phyloP scores from a whole-genome alignment of 2,329 filamentous ascomycete species.

The Cladobotryum protrusum region DNA sequence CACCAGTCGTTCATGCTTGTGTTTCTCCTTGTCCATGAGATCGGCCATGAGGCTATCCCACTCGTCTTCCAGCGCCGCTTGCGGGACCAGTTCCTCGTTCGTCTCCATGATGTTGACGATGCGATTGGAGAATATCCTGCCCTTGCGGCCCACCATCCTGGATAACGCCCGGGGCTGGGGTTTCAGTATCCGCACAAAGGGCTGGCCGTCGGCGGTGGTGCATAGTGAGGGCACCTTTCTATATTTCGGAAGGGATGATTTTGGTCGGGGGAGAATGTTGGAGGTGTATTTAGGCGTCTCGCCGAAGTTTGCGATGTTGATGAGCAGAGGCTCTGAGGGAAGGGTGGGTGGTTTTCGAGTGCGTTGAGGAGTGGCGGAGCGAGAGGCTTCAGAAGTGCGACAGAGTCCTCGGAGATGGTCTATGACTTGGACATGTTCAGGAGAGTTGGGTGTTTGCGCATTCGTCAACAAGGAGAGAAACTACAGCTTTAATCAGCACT shows the following conservation, averaged over 20 bases:
- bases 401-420: slow-evolving; percentile 32
- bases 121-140: slow-evolving; percentile 36
- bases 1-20: not conserved
- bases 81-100: slow-evolving; percentile 28
- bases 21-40: slow-evolving; percentile 15
- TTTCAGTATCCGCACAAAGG: slow-evolving; percentile 62
- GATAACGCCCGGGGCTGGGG: slow-evolving; percentile 56
- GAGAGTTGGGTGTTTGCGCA: slow-evolving; percentile 30
- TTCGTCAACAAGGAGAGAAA: slow-evolving; percentile 37
- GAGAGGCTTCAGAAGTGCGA: slow-evolving; percentile 17
- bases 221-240: slow-evolving; percentile 49
- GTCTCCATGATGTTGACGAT: slow-evolving; percentile 33
- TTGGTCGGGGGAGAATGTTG: slow-evolving; percentile 42
- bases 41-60: slow-evolving; percentile 40
- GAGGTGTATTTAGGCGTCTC: slow-evolving; percentile 43
- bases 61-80: slow-evolving; percentile 36
- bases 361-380: slow-evolving; percentile 13
- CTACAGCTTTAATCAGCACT: slow-evolving; percentile 17
- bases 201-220: slow-evolving; percentile 47
- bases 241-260: slow-evolving; percentile 33
- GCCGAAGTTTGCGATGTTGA: slow-evolving; percentile 27
- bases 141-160: slow-evolving; percentile 50
- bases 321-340: slow-evolving; percentile 25
- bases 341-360: slow-evolving; percentile 14
- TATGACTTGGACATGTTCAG: slow-evolving; percentile 37